phyloP scores from a whole-genome alignment of 148 eudicot genomes.

The Bassia scoparia region DNA sequence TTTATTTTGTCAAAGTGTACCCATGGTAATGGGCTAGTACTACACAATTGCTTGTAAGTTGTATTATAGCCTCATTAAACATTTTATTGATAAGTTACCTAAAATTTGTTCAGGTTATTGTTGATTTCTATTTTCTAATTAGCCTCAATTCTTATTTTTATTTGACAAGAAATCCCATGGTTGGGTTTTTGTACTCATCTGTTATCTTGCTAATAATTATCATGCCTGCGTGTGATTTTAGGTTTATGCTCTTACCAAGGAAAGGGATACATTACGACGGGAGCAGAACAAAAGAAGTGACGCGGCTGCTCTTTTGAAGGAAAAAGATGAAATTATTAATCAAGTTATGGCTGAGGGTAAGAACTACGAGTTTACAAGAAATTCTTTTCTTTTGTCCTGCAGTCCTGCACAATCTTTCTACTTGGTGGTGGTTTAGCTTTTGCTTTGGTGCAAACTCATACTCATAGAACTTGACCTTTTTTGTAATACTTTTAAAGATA shows the following conservation, averaged over 20 bases:
- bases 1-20: conserved; percentile 2
- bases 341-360: conserved; percentile 99
- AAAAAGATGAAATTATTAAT: conserved; percentile 93
- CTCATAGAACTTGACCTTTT: neutral
- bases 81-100: neutral
- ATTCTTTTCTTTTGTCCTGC: conserved; percentile 4
- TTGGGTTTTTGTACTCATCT: neutral
- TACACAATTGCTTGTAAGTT: neutral
- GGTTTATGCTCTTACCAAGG: conserved; percentile 93
- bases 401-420: too few relatives aligned
- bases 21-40: neutral
- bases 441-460: neutral
- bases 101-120: neutral
- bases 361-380: conserved; percentile 23
- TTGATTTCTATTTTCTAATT: neutral
- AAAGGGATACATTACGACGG: conserved; percentile 94
- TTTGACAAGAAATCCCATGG: neutral
- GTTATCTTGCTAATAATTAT: neutral
- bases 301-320: conserved; percentile 97
- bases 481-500: too few relatives aligned
- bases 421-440: conserved; percentile 8
- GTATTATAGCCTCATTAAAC: neutral
- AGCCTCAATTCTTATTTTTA: neutral
- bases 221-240: conserved; percentile 23
- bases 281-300: conserved; percentile 93